Base-by-base conservation (phyloP, 2,329 filamentous ascomycete species). In the Calonectria ilicicola region DNA sequence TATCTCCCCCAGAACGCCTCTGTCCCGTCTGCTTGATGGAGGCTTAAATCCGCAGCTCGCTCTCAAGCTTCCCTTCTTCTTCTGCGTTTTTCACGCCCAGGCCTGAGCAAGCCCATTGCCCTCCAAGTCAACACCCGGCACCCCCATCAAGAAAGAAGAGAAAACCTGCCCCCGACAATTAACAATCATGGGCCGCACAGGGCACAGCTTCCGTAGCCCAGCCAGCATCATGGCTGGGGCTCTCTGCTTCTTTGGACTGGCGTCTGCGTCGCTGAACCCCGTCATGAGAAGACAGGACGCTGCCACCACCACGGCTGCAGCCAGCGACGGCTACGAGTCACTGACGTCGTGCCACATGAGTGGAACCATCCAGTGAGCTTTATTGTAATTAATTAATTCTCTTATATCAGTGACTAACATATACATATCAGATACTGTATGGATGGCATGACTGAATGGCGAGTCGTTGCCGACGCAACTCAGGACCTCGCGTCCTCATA, bases 281-380 rank as follows among this genome's bases (percentile, higher is more conserved):
- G 71, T 65, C 29, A 29, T 79, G 5, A 71, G 67, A 5, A 76
- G 77, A 14, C 76, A 78, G 42, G 53, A 58, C 42, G 69, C 51
- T 17, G n/a, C 67, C 0, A 63, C 73, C 6, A 62, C 73, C 0
- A 76, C 76, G 8, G 69, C 77, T 12, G 75, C 74, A 14, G 27
- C 51, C 14, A 56, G 27, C 1, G 58, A 15, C 32, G 21, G 62
- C 65, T 76, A 77, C 29, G n/a, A 75, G 67, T 78, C 75, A 1
- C 21, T 79, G n/a, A 79, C 78, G 1, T 70, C 68, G 2, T 79
- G 78, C 21, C 76, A 78, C 69, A 69, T 73, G 53, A 75, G 79
- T 63, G 74, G 75, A 5, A 56, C 72, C 40, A 67, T 68, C 4
- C 78, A 79, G 78, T 79, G 46, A n/a, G 65, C 17, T 2, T 2